A percentile compares a stretch with the other conserved stretches of the same genome.
Evolutionary conservation across 1,284 basidiomycete species (phyloP).

Genomic region (Retiboletus fuscus): DNA sequence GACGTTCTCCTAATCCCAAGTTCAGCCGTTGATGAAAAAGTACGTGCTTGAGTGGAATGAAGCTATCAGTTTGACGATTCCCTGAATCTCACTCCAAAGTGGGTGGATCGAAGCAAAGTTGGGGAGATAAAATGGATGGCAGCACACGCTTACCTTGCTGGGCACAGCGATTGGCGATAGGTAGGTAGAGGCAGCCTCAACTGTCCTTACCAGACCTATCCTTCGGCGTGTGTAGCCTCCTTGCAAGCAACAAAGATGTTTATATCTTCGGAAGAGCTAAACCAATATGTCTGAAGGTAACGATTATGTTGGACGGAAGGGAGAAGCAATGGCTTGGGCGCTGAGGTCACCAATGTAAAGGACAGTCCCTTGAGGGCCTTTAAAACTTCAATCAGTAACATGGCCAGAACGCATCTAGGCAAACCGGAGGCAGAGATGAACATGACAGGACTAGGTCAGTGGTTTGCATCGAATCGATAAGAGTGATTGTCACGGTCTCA

Average conservation of each 20-base stretch:
- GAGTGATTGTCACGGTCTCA: slow-evolving; percentile 77
- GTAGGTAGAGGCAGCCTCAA: slow-evolving; percentile 89
- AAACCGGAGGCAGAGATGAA: slow-evolving; percentile 53
- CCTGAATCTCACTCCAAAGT: slow-evolving; percentile 72
- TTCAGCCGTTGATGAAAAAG: slow-evolving; percentile 95
- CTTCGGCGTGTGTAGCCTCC: slow-evolving; percentile 39
- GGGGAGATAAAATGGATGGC: background rate
- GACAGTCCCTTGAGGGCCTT: slow-evolving; percentile 76
- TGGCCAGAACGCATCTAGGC: slow-evolving; percentile 47
- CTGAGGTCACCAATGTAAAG: too few relatives aligned
- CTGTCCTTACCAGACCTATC: slow-evolving; percentile 51
- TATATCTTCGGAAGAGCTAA: slow-evolving; percentile 44
- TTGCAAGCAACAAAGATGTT: slow-evolving; percentile 44
- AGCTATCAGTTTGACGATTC: slow-evolving; percentile 76
- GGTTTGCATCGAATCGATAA: slow-evolving; percentile 96
- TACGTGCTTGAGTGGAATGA: slow-evolving; percentile 72
- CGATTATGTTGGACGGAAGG: slow-evolving; percentile 75
- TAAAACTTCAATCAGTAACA: slow-evolving; percentile 93
- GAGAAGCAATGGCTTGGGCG: slow-evolving; percentile 84
- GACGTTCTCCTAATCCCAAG: slow-evolving; percentile 91
- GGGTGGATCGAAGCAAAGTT: background rate
- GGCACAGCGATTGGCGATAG: slow-evolving; percentile 74
- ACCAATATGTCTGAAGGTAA: slow-evolving; percentile 77
- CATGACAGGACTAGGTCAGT: slow-evolving; percentile 95
- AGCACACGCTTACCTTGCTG: slow-evolving; percentile 66